Base-by-base conservation (phyloP, 768 basidiomycete species). In the Tricholoma flavovirens region DNA sequence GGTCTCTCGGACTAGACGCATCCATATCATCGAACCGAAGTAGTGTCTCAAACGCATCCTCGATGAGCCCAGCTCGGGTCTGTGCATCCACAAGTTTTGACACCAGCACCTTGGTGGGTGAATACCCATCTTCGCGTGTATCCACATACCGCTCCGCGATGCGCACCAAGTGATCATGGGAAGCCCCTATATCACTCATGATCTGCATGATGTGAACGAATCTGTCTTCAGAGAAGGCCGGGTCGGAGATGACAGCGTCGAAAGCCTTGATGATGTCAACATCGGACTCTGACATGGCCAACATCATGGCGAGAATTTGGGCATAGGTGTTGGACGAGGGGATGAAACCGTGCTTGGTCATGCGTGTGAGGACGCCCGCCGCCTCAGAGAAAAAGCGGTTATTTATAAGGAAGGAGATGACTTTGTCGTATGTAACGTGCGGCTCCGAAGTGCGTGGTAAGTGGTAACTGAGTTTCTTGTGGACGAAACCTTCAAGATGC, bases 401-500 rank as follows among this genome's bases (percentile, higher is more conserved):
- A 15, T 73, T 65, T 21, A 83, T 62, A 48, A 82, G 75, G 17
- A 73, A 67, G 7, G 67, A 59, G 19, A 81, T 74, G 46, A 74
- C 61, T 22, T 54, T 32, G 4, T 30, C 51, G 35, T 56, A 62
- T 3, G 55, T 17, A 12, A 36, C 48, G 29, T 61, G 52, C 4
- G 55, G 60, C 14, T 26, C 14, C 3, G 46, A 42, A 8, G 56
- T 26, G 21, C 29, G 35, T 17, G 11, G 49, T 14, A 60, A 33
- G 19, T 52, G 22, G 5, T 40, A 30, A 24, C 52, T 49, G 5
- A 60, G 55, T n/a, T 49, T 40, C 4, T 50, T 30, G 24, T 51
- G 53, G 11, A 60, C 30, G 52, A 42, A 60, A n/a, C 15, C 24
- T 11, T 50, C 45, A 24, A 56, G n/a, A 5, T 19, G 21, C 9